A percentile compares a stretch with the other conserved stretches of the same genome.
Conservation (phyloP, 306 rosid species). For the Trifolium pratense region DNA sequence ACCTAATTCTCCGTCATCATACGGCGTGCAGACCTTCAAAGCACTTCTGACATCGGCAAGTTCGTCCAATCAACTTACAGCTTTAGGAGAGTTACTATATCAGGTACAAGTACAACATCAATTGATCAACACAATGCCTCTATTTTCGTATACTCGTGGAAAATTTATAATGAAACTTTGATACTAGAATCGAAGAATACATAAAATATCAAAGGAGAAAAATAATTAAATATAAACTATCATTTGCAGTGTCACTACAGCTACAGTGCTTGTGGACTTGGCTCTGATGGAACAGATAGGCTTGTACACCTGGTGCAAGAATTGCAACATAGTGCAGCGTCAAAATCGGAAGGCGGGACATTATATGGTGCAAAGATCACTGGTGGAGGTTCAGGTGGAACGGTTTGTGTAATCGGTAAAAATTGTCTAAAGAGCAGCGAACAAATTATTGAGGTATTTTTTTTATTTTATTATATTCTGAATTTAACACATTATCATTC, state of each 20-base stretch:
- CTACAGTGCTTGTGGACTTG: conserved; percentile 88
- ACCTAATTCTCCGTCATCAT: conserved; percentile 16
- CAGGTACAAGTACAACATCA: conserved; percentile 62
- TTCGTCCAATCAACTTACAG: conserved; percentile 76
- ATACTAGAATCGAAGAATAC: conserved; percentile 25
- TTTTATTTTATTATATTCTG: conserved; percentile 27
- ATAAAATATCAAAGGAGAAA: conserved; percentile 21
- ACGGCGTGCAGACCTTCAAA: conserved; percentile 71
- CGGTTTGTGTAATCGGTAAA: conserved; percentile 84
- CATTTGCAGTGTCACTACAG: conserved; percentile 86
- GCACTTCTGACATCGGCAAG: conserved; percentile 76
- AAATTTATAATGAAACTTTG: conserved; percentile 30
- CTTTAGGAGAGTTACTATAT: conserved; percentile 90
- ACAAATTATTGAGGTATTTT: conserved; percentile 79
- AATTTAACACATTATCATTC: neutral
- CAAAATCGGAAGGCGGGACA: conserved; percentile 69
- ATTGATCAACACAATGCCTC: conserved; percentile 22
- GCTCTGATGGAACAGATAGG: conserved; percentile 91
- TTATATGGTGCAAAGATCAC: conserved; percentile 89
- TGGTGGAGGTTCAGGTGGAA: conserved; percentile 97
- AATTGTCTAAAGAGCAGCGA: conserved; percentile 74
- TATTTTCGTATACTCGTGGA: neutral
- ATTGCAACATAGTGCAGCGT: conserved; percentile 64
- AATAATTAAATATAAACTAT: conserved; percentile 5
- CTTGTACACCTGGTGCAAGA: conserved; percentile 86